Evolutionary conservation across 208 protist genomes (phyloP).

Genomic region (Phytomonas francai): DNA sequence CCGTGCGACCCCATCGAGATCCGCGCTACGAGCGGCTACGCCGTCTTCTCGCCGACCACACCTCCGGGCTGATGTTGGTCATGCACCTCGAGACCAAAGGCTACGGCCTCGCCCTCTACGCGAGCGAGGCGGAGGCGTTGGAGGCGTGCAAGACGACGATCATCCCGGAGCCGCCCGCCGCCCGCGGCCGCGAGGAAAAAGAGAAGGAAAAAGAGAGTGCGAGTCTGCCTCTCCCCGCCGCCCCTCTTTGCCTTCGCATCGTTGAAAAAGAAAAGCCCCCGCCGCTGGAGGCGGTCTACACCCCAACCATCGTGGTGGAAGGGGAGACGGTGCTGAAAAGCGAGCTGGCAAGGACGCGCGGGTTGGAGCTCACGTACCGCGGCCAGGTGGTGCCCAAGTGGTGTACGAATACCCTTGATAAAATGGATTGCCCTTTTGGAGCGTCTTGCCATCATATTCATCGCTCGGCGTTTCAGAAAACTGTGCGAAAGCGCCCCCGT

Average conservation of each 20-base stretch:
- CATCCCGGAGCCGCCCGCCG: slow-evolving; percentile 22
- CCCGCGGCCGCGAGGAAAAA: background rate
- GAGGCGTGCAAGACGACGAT: slow-evolving; percentile 73
- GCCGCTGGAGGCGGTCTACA: slow-evolving; percentile 72
- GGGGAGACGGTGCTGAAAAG: slow-evolving; percentile 56
- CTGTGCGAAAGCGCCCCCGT: slow-evolving; percentile 60
- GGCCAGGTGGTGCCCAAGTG: slow-evolving; percentile 51
- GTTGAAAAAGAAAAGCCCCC: slow-evolving; percentile 58
- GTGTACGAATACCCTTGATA: slow-evolving; percentile 54
- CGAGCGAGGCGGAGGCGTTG: slow-evolving; percentile 71
- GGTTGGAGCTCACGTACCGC: slow-evolving; percentile 71
- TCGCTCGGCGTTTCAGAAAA: slow-evolving; percentile 40
- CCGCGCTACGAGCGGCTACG: slow-evolving; percentile 80
- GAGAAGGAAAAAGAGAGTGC: background rate
- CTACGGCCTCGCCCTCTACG: slow-evolving; percentile 76
- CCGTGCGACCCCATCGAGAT: slow-evolving; percentile 33
- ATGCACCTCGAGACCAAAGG: slow-evolving; percentile 76
- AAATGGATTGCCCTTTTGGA: slow-evolving; percentile 73
- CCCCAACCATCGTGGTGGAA: slow-evolving; percentile 53
- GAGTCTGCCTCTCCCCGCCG: background rate
- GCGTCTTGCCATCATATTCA: slow-evolving; percentile 62
- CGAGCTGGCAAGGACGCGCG: slow-evolving; percentile 52
- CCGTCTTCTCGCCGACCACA: slow-evolving; percentile 61
- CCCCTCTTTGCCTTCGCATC: slow-evolving; percentile 59
- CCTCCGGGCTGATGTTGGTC: slow-evolving; percentile 77